phyloP scores from a whole-genome alignment of 768 basidiomycete genomes.

The Phylloporus sp. region DNA sequence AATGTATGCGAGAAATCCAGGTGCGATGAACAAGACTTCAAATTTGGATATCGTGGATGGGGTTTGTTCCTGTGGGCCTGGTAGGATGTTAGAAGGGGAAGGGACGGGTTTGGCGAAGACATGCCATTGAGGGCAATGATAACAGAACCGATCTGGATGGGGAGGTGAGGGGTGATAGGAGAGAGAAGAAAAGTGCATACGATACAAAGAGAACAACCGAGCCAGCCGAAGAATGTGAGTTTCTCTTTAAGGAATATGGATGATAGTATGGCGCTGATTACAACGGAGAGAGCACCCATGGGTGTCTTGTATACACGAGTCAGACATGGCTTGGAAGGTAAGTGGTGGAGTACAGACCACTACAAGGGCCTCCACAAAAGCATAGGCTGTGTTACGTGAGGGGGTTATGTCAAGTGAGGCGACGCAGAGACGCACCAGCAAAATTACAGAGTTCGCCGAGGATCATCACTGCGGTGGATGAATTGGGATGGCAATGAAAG shows the following conservation, averaged over 20 bases:
- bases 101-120: constrained; percentile 3
- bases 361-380: constrained; percentile 88
- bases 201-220: constrained; percentile 90
- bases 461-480: constrained; percentile 70
- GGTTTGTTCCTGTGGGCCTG: constrained; percentile 67
- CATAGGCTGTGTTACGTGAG: constrained; percentile 54
- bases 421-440: constrained; percentile 51
- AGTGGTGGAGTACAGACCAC: constrained; percentile 55
- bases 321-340: background rate
- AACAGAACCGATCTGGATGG: constrained; percentile 66
- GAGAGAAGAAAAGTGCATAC: constrained; percentile 42
- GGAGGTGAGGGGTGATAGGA: background rate
- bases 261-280: constrained; percentile 89
- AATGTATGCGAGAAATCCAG: constrained; percentile 74
- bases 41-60: constrained; percentile 71
- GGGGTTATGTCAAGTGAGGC: background rate
- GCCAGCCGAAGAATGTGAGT: constrained; percentile 94
- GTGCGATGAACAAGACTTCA: constrained; percentile 73
- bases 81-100: constrained; percentile 1
- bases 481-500: background rate
- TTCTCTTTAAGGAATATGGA: constrained; percentile 92
- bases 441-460: constrained; percentile 86
- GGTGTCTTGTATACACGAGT: constrained; percentile 58
- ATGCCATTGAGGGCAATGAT: constrained; percentile 90
- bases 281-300: constrained; percentile 93